A percentile compares a stretch with the other conserved stretches of the same genome.
phyloP scores from a whole-genome alignment of 2,329 filamentous ascomycete species.

The Xylaria sp. region DNA sequence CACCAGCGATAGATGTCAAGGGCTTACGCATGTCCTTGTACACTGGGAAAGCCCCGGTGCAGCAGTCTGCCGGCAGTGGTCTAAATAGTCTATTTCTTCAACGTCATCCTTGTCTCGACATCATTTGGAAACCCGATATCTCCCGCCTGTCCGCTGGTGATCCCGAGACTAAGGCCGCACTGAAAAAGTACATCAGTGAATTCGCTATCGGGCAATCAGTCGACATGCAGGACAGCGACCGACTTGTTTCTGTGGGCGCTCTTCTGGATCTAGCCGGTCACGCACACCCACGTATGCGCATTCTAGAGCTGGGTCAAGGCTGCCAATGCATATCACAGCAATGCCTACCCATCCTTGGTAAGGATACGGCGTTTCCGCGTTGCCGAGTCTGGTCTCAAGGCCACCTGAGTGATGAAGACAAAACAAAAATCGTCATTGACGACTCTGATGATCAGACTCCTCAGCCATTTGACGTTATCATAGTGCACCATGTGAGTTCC shows the following conservation, averaged over 20 bases:
- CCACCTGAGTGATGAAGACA: not conserved
- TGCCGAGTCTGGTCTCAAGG: conserved; percentile 2
- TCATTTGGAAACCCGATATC: conserved; percentile 26
- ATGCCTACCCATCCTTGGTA: not conserved
- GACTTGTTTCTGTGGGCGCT: not conserved
- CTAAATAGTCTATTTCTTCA: not conserved
- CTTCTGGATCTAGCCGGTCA: conserved; percentile 25
- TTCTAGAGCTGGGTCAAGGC: conserved; percentile 13
- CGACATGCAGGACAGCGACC: conserved; percentile 3
- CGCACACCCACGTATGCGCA: conserved; percentile 15
- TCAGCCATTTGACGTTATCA: conserved; percentile 11
- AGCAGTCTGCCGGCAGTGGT: not conserved
- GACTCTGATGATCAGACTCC: not conserved
- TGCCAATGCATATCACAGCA: conserved; percentile 5
- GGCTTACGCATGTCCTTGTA: conserved; percentile 1
- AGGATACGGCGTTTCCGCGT: conserved; percentile 17
- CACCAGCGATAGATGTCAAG: not conserved
- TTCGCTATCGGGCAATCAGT: not conserved
- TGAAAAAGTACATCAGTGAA: not conserved
- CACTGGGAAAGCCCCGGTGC: not conserved
- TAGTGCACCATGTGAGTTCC: conserved; percentile 13
- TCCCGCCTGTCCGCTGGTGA: not conserved
- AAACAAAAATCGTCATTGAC: conserved; percentile 7
- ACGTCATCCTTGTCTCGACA: conserved; percentile 15
- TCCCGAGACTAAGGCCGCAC: not conserved